Base-by-base conservation (phyloP, 2,329 filamentous ascomycete genomes). In the Phialophora chinensis region DNA sequence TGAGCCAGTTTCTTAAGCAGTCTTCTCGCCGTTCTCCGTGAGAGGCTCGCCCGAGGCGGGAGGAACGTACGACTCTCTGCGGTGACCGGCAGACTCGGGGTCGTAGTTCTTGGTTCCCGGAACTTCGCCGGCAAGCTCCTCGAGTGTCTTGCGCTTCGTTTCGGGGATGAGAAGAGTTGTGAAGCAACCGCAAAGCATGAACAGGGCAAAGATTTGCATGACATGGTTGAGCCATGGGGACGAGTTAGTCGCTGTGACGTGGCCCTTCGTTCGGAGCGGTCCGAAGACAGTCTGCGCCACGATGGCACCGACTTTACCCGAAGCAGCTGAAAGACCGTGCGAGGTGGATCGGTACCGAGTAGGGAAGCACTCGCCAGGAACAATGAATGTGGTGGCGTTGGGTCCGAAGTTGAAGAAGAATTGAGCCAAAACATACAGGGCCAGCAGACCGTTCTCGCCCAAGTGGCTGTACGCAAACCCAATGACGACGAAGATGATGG, bases 121-220 rank as follows among this genome's bases (percentile, higher is more conserved):
- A 2, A 86, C 81, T 76, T 92, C 90, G 10, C 88, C 89, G 1
- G 88, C 85, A 17, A 92, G 79, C 69, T 89, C 85, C 75, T 92
- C 91, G 50, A 95, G 81, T 0, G 90, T 92, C 76, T 87, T 83
- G 1, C 89, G 85, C 80, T 90, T 92, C 0, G 89, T 93, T 79
- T 93, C 91, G 0, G 90, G 90, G 25, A 93, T 88, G n/a, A 94
- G 79, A 3, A 93, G 80, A 1, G 88, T 88, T 2, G 87, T 87
- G 55, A 91, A 78, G 55, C 86, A 85, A 42, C 91, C 91, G 60
- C 85, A 84, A 5, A 91, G 93, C 93, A 81, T 94, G 93, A 10
- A 92, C 82, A 73, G 67, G 10, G 72, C 72, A 55, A 73, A 73
- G 55, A 73, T 73, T 65, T 73, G 84, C 81, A 94, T 88, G 44